Evolutionary conservation across 768 basidiomycete species (phyloP).

Genomic region (Tricholoma matsutake): DNA sequence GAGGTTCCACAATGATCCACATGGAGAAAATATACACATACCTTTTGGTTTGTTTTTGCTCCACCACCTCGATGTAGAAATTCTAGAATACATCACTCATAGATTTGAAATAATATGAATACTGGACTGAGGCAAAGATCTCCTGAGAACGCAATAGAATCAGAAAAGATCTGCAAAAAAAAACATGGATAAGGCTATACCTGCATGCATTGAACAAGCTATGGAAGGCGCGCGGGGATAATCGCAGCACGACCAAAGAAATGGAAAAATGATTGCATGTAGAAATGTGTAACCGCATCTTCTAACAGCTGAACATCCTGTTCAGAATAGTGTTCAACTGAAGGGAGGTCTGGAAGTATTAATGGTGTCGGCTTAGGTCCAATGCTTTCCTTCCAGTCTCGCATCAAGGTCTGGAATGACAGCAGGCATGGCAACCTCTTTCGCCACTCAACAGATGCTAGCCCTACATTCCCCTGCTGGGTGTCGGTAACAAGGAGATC

Average conservation of each 20-base stretch:
- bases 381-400: background rate
- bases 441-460: background rate
- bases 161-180: too few species aligned
- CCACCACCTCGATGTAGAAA: too few species aligned
- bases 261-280: background rate
- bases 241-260: background rate
- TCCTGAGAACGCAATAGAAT: too few species aligned
- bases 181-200: too few species aligned
- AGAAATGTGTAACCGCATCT: background rate
- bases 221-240: background rate
- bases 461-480: background rate
- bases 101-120: too few species aligned
- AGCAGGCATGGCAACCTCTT: background rate
- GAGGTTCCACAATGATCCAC: too few species aligned
- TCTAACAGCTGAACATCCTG: background rate
- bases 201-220: background rate
- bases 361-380: background rate
- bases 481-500: too few species aligned
- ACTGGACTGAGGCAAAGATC: too few species aligned
- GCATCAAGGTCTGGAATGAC: background rate
- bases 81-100: too few species aligned
- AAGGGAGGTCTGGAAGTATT: background rate
- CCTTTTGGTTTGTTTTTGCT: too few species aligned
- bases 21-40: too few species aligned
- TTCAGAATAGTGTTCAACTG: too few species aligned